These are phyloP conservation scores for Cryptosporidium viatorum DNA, from an alignment of 169 alveolate species.

Conservation along the genomic window DNA sequence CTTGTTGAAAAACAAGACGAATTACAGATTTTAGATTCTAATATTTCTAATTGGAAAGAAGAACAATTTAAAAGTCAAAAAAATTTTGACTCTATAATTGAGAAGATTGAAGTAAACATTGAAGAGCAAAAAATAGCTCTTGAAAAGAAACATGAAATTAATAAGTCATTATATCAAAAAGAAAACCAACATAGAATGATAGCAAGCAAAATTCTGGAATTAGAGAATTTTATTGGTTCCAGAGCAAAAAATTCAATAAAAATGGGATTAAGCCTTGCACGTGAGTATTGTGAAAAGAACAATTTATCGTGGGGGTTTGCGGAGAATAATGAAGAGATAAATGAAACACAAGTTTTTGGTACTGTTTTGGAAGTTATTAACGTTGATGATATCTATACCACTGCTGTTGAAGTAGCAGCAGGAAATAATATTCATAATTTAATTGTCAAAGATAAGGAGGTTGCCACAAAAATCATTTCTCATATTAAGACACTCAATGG, in stretches of 20 bases:
- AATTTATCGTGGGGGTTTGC: slow-evolving; percentile 15
- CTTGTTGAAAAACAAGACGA: slow-evolving; percentile 12
- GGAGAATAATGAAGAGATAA: not conserved
- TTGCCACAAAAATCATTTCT: slow-evolving; percentile 24
- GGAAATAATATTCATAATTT: slow-evolving; percentile 58
- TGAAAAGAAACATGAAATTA: slow-evolving; percentile 58
- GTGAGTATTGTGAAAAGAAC: slow-evolving; percentile 9
- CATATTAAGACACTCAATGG: not conserved
- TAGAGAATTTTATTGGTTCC: slow-evolving; percentile 1
- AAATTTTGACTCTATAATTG: not conserved
- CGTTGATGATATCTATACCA: slow-evolving; percentile 47
- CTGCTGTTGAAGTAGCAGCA: slow-evolving; percentile 69
- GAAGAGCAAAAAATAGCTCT: slow-evolving; percentile 2
- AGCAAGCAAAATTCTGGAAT: slow-evolving; percentile 1
- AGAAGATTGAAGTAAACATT: not conserved
- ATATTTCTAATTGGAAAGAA: slow-evolving; percentile 16
- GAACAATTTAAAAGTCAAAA: not conserved
- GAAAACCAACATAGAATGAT: not conserved
- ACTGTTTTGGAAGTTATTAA: slow-evolving; percentile 41
- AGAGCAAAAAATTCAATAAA: slow-evolving; percentile 30
- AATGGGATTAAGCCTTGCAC: slow-evolving; percentile 36
- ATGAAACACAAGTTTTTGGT: slow-evolving; percentile 17
- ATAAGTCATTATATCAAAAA: slow-evolving; percentile 19
- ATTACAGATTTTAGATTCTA: not conserved
- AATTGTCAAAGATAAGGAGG: slow-evolving; percentile 29